Evolutionary conservation across 2,329 filamentous ascomycete genomes (phyloP).

Genomic region (Pseudocercospora macadamiae): DNA sequence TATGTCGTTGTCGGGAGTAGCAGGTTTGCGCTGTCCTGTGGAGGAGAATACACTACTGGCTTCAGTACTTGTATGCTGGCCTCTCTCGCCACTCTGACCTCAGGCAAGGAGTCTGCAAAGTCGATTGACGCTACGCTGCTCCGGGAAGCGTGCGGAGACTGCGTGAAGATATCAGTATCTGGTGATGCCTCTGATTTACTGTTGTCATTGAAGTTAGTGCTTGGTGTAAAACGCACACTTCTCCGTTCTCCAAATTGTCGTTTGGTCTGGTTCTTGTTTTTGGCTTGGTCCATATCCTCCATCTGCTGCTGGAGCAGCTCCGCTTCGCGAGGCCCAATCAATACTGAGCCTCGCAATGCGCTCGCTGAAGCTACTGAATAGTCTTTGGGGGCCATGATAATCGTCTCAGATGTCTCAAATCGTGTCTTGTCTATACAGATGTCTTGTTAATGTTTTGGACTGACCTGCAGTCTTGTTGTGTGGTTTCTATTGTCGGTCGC

Average conservation of each 20-base stretch:
- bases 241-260: slow-evolving; percentile 9
- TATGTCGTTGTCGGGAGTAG: slow-evolving; percentile 5
- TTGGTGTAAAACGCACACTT: slow-evolving; percentile 22
- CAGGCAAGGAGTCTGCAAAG: slow-evolving; percentile 13
- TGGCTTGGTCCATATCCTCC: slow-evolving; percentile 11
- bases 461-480: slow-evolving; percentile 24
- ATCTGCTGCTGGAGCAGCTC: slow-evolving; percentile 5
- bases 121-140: slow-evolving; percentile 16
- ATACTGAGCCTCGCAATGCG: slow-evolving; percentile 1
- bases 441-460: slow-evolving; percentile 15
- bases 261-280: slow-evolving; percentile 15
- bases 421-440: slow-evolving; percentile 9
- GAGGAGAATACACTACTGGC: slow-evolving; percentile 17
- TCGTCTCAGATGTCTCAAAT: slow-evolving; percentile 10
- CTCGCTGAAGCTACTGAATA: slow-evolving; percentile 10
- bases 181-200: slow-evolving; percentile 5
- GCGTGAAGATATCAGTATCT: slow-evolving; percentile 24
- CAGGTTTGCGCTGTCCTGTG: slow-evolving; percentile 3
- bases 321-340: not conserved
- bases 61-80: slow-evolving; percentile 10
- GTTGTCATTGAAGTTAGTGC: slow-evolving; percentile 11
- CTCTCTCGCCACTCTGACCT: slow-evolving; percentile 8
- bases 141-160: slow-evolving; percentile 21
- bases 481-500: slow-evolving; percentile 19
- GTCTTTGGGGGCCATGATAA: slow-evolving; percentile 9